Conservation (phyloP, 495 filamentous ascomycete genomes). For the Hypoxylon subgilvum region DNA sequence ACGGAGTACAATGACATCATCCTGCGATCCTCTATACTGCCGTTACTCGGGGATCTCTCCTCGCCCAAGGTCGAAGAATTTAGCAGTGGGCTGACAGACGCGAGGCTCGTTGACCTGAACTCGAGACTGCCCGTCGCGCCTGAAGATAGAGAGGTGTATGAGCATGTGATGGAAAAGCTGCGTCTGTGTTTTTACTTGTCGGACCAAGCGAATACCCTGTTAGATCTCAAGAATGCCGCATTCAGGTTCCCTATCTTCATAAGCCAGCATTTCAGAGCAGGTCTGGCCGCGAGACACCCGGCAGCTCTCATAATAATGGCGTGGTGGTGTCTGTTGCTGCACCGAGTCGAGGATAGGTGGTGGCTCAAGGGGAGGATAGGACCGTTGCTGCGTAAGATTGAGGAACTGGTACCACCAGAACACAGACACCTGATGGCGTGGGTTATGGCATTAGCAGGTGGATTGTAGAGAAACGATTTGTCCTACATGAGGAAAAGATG, state of each 20-base stretch:
- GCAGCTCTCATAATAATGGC: slow-evolving; percentile 34
- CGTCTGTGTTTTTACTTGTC: slow-evolving; percentile 29
- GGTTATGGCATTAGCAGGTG: slow-evolving; percentile 9
- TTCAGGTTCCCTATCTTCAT: slow-evolving; percentile 24
- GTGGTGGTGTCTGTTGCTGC: slow-evolving; percentile 36
- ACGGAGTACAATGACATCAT: slow-evolving; percentile 9
- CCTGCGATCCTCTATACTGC: slow-evolving; percentile 20
- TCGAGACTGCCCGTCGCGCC: slow-evolving; percentile 2
- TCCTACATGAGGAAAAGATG: background rate
- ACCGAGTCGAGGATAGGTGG: slow-evolving; percentile 33
- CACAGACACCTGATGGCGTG: slow-evolving; percentile 10
- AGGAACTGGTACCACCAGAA: slow-evolving; percentile 19
- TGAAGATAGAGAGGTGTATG: slow-evolving; percentile 10
- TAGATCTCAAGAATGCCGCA: slow-evolving; percentile 31
- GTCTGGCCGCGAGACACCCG: slow-evolving; percentile 11
- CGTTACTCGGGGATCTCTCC: slow-evolving; percentile 14
- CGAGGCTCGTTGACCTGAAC: slow-evolving; percentile 1
- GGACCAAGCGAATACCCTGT: slow-evolving; percentile 8
- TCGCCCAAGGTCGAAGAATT: slow-evolving; percentile 13
- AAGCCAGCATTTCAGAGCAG: slow-evolving; percentile 10
- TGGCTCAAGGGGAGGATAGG: slow-evolving; percentile 22
- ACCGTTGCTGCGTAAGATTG: slow-evolving; percentile 26
- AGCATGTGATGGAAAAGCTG: slow-evolving; percentile 9
- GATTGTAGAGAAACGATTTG: background rate
- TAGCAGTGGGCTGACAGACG: slow-evolving; percentile 11